These are phyloP conservation scores for Turritis glabra DNA, from an alignment of 345 rosid species.

Conservation along the genomic window DNA sequence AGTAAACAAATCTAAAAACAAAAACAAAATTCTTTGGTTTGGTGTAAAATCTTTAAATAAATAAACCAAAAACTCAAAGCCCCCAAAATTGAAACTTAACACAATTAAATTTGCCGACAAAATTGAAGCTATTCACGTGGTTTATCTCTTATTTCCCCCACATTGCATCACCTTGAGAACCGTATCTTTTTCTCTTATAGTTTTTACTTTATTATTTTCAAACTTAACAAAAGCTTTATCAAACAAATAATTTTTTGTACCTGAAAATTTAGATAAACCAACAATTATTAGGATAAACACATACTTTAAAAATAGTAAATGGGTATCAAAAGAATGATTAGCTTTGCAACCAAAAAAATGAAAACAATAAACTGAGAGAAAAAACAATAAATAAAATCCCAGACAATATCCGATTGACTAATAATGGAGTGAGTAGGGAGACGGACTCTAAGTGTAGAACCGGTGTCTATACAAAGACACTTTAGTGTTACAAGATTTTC, in stretches of 20 bases:
- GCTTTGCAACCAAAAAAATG: background rate
- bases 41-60: too few species aligned
- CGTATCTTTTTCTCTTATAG: background rate
- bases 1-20: too few species aligned
- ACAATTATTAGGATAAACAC: background rate
- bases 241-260: background rate
- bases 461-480: too few species aligned
- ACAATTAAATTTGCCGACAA: too few species aligned
- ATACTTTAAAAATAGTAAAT: background rate
- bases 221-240: background rate
- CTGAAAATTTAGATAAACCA: background rate
- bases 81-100: too few species aligned
- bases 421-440: constrained; percentile 27
- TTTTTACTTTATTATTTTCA: background rate
- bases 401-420: background rate
- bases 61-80: too few species aligned
- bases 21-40: too few species aligned
- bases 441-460: too few species aligned
- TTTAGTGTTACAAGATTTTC: too few species aligned
- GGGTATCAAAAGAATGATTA: background rate
- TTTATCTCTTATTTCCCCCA: background rate
- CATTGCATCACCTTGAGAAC: constrained; percentile 8
- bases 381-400: too few species aligned
- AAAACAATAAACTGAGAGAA: too few species aligned
- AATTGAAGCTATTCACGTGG: constrained; percentile 10